A percentile compares a stretch with the other conserved stretches of the same genome.
phyloP scores from a whole-genome alignment of 768 basidiomycete genomes.

The Pleurotus platypus region DNA sequence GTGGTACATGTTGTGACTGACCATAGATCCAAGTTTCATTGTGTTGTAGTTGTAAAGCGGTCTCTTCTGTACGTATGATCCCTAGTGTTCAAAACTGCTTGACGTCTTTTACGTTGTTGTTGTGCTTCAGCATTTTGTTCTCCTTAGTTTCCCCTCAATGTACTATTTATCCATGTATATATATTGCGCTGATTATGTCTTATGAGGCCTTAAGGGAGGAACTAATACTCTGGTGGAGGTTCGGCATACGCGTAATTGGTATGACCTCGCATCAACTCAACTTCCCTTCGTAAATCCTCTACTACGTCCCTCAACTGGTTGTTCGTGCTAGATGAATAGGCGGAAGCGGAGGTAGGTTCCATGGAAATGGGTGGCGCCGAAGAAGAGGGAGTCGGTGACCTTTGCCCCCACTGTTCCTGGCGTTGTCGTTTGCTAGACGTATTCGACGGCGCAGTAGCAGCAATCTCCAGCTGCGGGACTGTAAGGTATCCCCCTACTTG shows the following conservation, averaged over 20 bases:
- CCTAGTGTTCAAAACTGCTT: too few species aligned
- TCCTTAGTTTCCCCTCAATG: too few species aligned
- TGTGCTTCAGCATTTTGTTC: too few species aligned
- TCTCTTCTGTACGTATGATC: too few species aligned
- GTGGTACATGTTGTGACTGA: too few species aligned
- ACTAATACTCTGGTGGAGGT: conserved; percentile 3
- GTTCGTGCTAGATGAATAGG: background rate
- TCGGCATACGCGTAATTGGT: background rate
- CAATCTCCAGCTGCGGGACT: background rate
- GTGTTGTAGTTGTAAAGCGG: too few species aligned
- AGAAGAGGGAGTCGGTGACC: background rate
- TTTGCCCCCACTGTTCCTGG: background rate
- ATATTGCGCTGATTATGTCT: too few species aligned
- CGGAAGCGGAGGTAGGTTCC: background rate
- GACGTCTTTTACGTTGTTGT: too few species aligned
- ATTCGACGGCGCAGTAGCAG: background rate
- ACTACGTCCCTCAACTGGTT: background rate
- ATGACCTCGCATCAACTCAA: background rate
- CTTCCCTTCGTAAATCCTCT: conserved; percentile 1
- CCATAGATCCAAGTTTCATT: too few species aligned
- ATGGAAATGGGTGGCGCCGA: background rate
- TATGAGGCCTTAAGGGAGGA: too few species aligned
- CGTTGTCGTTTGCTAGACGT: background rate
- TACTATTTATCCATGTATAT: too few species aligned
- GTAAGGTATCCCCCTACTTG: background rate